Evolutionary conservation across 768 basidiomycete species (phyloP), one percentile per base, ranked within the genome.

Genomic region (Boletus fagicola): DNA sequence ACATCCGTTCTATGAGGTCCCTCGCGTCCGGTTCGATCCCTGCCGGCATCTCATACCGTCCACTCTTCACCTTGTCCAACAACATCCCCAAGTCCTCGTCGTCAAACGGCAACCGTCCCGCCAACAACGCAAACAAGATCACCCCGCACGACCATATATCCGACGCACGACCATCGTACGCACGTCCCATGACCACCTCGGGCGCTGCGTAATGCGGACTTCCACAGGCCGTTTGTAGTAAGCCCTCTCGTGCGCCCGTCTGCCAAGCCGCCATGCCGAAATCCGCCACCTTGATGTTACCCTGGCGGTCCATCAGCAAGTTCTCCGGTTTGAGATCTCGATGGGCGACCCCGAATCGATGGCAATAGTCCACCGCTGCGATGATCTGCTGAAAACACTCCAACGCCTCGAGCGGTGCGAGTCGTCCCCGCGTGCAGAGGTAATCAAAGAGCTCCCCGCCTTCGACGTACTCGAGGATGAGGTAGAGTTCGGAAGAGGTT

Each of bases 221-320:
- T 31, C 95, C 95, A 63, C 95, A 97, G 24, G 90, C 88, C 0
- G 94, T 97, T 65, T 82, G 81, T 49, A 97, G 79, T 70, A 86
- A 69, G 16, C 78, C 75, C 40, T 80, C 77, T 13, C 75, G 78
- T 49, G 80, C 78, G 58, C 83, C 82, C 26, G 76, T 79, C 72
- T 94, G 90, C 88, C 91, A 94, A 35, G 90, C 90, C 4, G 94
- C 94, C 91, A 97, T 94, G n/a, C 95, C 94, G 69, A 97, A 95
- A 74, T 98, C 95, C 2, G 92, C 94, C 35, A 98, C 86, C 70
- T 96, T 98, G 82, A 98, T 87, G 63, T 93, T 94, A 61, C 81
- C 83, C 65, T 91, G 76, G 39, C 81, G 77, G 76, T 93, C 91
- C 49, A 96, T 83, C 51, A 98, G 79, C 31, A 98, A 78, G 68